Base-by-base conservation (phyloP, 495 filamentous ascomycete genomes). In the Penicillium chermesinum region DNA sequence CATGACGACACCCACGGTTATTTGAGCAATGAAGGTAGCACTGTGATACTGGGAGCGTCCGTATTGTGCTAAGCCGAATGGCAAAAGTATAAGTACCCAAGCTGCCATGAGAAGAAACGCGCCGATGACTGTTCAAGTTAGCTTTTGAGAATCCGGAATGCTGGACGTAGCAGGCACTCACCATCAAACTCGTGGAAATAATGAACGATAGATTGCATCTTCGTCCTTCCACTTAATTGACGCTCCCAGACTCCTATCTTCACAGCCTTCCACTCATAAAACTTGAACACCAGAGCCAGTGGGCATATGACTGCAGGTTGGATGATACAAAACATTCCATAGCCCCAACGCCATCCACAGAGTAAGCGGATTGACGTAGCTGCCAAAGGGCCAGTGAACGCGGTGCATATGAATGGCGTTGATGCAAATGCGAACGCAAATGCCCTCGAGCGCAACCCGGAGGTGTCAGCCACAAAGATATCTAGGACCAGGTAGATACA, bases 381-480 rank as follows among this genome's bases (percentile, higher is more conserved):
- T 1, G 60, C 67, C 12, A 63, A 49, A 0, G 62, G 57, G 2
- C 66, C 66, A 1, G 63, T 63, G 40, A 72, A 74, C 0, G 66
- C 65, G 14, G 83, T 86, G 43, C 60, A 64, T 27, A 72, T 69
- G 17, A 63, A 82, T 0, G 84, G 84, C 0, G 82, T 82, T 7
- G 65, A 64, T n/a, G 71, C 61, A 44, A 81, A 84, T 0, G 77
- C 83, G 41, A 78, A 78, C 42, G 80, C 76, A 39, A 87, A 64
- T 7, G 72, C 76, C 62, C 84, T 72, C 59, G 85, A 84, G 21
- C 74, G 71, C 36, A 87, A 67, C 6, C 71, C 68, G 0, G 84
- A 81, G 0, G 79, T 81, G 59, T 88, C 84, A 52, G 84, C 82
- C 30, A 83, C 73, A 61, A 86, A 83, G 48, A 86, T 65, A 49